A percentile compares a stretch with the other conserved stretches of the same genome.
Evolutionary conservation across 331 rosid species (phyloP).

Genomic region (Arachis monticola): DNA sequence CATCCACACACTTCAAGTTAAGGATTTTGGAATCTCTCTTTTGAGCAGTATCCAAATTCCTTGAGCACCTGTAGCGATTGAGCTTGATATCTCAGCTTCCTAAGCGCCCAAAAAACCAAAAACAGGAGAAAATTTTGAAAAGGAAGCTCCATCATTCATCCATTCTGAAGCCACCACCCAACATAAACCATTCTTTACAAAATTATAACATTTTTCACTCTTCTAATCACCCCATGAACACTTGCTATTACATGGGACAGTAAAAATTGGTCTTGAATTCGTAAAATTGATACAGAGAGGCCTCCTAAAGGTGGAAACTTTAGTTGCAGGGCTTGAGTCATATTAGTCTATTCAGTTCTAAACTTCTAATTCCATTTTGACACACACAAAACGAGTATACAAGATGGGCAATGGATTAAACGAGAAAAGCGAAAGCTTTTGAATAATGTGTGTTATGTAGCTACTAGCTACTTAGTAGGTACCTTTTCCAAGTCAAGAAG

Average conservation of each 20-base stretch:
- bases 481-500: conserved; percentile 94
- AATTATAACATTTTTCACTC: not conserved
- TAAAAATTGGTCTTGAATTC: not conserved
- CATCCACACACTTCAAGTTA: conserved; percentile 89
- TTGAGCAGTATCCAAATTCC: conserved; percentile 86
- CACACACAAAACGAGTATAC: not conserved
- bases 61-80: conserved; percentile 78
- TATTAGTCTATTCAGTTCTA: not conserved
- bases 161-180: conserved; percentile 18
- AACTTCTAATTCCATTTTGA: not conserved
- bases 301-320: conserved; percentile 24
- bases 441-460: not conserved
- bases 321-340: conserved; percentile 3
- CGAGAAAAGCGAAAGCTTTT: not conserved
- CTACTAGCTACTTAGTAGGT: not conserved
- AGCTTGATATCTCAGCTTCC: conserved; percentile 95
- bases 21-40: conserved; percentile 88
- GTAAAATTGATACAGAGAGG: conserved; percentile 7
- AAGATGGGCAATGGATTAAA: not conserved
- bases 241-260: not conserved
- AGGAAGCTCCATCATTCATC: conserved; percentile 9
- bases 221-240: conserved; percentile 6
- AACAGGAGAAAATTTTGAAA: conserved; percentile 14
- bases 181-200: not conserved
- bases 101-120: conserved; percentile 31